Conservation (phyloP, 2,329 filamentous ascomycete species). For the Pseudocercospora musae region DNA sequence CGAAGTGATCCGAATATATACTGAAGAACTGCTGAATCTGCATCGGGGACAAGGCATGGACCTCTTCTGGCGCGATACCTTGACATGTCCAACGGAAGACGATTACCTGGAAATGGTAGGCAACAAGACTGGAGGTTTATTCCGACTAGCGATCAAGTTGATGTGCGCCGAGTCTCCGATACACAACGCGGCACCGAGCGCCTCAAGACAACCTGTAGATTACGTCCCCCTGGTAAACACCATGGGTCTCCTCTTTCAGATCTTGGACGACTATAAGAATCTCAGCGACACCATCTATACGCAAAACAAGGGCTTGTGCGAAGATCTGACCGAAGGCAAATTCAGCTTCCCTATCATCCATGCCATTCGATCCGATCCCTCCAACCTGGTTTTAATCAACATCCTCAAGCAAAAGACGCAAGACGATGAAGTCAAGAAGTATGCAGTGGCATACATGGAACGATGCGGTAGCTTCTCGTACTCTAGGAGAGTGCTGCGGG, state of each 20-base stretch:
- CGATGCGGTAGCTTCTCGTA: constrained; percentile 83
- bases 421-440: constrained; percentile 84
- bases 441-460: constrained; percentile 90
- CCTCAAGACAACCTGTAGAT: constrained; percentile 45
- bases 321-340: constrained; percentile 95
- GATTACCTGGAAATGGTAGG: constrained; percentile 94
- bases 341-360: constrained; percentile 96
- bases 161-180: constrained; percentile 72
- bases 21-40: constrained; percentile 78
- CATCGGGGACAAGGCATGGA: constrained; percentile 90
- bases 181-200: constrained; percentile 21
- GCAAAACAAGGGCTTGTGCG: constrained; percentile 87
- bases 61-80: constrained; percentile 80
- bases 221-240: constrained; percentile 82
- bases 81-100: constrained; percentile 79
- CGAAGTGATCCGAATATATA: constrained; percentile 66
- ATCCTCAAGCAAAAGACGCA: constrained; percentile 87
- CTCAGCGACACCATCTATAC: constrained; percentile 64
- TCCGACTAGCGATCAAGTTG: constrained; percentile 78
- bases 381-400: constrained; percentile 78
- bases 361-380: constrained; percentile 73
- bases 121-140: constrained; percentile 86
- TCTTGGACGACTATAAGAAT: constrained; percentile 92
- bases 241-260: constrained; percentile 83
- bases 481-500: constrained; percentile 59